These are phyloP conservation scores for Ophiocordyceps camponoti-saundersi DNA, from an alignment of 2,329 filamentous ascomycete species.

Conservation along the genomic window DNA sequence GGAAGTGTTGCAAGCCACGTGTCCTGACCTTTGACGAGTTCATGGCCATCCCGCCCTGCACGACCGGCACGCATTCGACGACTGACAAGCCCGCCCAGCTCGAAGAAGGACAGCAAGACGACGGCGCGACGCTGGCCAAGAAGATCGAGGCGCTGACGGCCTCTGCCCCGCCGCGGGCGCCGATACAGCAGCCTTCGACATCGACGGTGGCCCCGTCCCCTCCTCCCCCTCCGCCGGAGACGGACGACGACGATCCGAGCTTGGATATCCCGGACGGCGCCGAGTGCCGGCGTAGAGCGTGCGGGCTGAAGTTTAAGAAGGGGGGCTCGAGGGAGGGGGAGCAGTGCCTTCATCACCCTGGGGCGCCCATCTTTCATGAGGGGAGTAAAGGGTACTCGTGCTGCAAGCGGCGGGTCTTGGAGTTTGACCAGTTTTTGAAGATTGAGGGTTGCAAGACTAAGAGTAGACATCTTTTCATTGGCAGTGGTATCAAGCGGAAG, in stretches of 20 bases:
- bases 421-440: conserved; percentile 97
- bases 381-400: conserved; percentile 96
- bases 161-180: conserved; percentile 20
- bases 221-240: conserved; percentile 52
- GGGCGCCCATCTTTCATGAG: conserved; percentile 87
- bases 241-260: conserved; percentile 71
- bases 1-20: conserved; percentile 97
- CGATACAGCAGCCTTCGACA: conserved; percentile 12
- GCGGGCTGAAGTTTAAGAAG: conserved; percentile 48
- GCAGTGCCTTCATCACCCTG: conserved; percentile 76
- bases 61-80: conserved; percentile 79
- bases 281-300: conserved; percentile 63
- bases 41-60: conserved; percentile 81
- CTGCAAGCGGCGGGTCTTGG: conserved; percentile 85
- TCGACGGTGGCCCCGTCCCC: conserved; percentile 30
- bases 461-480: conserved; percentile 68
- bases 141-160: conserved; percentile 35
- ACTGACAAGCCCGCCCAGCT: conserved; percentile 52
- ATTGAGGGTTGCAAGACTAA: conserved; percentile 83
- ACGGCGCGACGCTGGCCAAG: conserved; percentile 21
- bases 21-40: conserved; percentile 98
- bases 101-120: conserved; percentile 36
- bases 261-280: conserved; percentile 57
- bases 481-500: conserved; percentile 50
- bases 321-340: conserved; percentile 48